Percentiles rank a stretch among this genome's conserved stretches.
These are phyloP conservation scores for Polyporus arcularius DNA, from an alignment of 768 basidiomycete species.

Conservation along the genomic window DNA sequence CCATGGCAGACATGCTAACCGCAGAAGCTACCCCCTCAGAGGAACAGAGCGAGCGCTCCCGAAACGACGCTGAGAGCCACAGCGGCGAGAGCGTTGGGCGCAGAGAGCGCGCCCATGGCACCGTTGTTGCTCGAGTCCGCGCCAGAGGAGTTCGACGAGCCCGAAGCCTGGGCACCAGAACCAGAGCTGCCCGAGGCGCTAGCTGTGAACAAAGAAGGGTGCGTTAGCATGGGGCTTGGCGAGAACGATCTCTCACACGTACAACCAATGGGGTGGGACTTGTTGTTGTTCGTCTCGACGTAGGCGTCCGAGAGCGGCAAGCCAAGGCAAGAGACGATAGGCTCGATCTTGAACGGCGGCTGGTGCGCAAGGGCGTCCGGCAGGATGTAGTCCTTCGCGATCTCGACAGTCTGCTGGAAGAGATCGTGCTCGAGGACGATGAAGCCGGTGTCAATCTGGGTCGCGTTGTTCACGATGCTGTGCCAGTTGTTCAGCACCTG, in stretches of 20 bases:
- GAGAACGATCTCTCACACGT: neutral
- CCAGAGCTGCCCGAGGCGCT: slow-evolving; percentile 20
- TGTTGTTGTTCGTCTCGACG: slow-evolving; percentile 80
- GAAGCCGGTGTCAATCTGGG: slow-evolving; percentile 69
- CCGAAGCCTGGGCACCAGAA: slow-evolving; percentile 36
- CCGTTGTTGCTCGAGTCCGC: slow-evolving; percentile 12
- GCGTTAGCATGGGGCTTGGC: slow-evolving; percentile 19
- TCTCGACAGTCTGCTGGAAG: slow-evolving; percentile 81
- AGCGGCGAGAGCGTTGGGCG: slow-evolving; percentile 1
- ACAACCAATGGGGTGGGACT: slow-evolving; percentile 51
- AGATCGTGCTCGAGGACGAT: slow-evolving; percentile 88
- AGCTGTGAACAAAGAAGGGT: neutral
- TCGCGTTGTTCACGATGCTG: slow-evolving; percentile 64
- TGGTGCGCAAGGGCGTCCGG: slow-evolving; percentile 74
- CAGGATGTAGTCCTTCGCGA: slow-evolving; percentile 85
- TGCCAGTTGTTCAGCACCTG: slow-evolving; percentile 75
- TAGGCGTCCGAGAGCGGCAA: slow-evolving; percentile 64
- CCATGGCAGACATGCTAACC: neutral
- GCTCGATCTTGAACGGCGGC: slow-evolving; percentile 66
- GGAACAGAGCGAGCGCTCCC: slow-evolving; percentile 10
- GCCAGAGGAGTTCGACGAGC: slow-evolving; percentile 13
- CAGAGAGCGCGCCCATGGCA: slow-evolving; percentile 12
- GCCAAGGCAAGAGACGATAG: slow-evolving; percentile 70
- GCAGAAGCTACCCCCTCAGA: neutral
- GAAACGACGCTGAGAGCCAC: slow-evolving; percentile 11